Base-by-base conservation (phyloP, 352 stramenopile species). In the Elongisporangium anandrum region DNA sequence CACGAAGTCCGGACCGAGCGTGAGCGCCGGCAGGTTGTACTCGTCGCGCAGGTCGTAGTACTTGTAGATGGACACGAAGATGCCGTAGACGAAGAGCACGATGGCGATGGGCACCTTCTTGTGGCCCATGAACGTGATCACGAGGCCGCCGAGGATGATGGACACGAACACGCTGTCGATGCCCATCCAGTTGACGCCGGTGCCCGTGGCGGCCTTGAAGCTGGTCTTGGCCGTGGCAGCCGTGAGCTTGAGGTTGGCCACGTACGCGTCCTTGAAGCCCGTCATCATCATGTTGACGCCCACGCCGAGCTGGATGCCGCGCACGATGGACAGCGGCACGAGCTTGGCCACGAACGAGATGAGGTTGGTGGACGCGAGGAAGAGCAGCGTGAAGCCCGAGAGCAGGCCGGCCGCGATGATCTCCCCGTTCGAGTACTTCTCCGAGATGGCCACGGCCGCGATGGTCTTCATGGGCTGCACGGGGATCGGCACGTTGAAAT, bases 381-480 rank as follows among this genome's bases (percentile, higher is more conserved):
- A 19, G 23, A 92, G 72, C 51, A 45, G 34, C 34, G 34, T 73
- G 4, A 67, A 61, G 50, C 88, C 91, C 48, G 91, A 90, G 39
- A 94, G 70, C 51, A 98, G 81, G 1, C 94, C 92, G 1, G 93
- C 89, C 8, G 89, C 85, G 13, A 94, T 78, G 45, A 97, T 94
- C 63, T 90, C 69, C 45, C 66, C 66, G 54, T 89, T 85, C 26
- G 82, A 70, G 49, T 87, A 77, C 52, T 91, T 85, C 47, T 95
- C 86, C 20, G 86, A 73, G 48, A 98, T 87, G 13, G 90, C 94
- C 20, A 97, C 87, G 10, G 92, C 90, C 4, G 90, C 73, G 56
- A 98, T 97, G 16, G 87, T 93, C 73, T 98, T 98, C 94, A 98
- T 98, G 15, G 94, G 94, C 68, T 98, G 94, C 20, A 98, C 87